Conservation (phyloP, 768 basidiomycete genomes). For the Cyclocybe aegerita region DNA sequence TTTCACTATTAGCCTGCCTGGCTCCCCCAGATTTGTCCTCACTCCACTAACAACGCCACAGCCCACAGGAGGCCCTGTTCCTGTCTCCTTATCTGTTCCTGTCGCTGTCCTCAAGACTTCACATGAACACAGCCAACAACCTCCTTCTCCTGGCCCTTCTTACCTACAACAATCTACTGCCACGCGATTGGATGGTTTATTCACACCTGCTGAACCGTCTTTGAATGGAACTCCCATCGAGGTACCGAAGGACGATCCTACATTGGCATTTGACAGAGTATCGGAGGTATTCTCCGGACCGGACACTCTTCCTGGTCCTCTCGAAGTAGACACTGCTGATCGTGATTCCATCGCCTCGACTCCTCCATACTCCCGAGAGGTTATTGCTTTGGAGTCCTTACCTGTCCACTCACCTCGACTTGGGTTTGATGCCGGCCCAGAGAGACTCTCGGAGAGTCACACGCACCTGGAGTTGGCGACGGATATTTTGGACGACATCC, state of each 20-base stretch:
- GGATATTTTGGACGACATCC: too few relatives aligned
- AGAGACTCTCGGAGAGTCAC: too few relatives aligned
- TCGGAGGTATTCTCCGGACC: constrained; percentile 1
- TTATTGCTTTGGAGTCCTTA: too few relatives aligned
- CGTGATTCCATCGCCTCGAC: too few relatives aligned
- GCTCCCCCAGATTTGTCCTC: constrained; percentile 17
- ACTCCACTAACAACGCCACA: constrained; percentile 22
- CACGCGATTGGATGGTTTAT: constrained; percentile 29
- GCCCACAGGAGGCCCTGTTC: constrained; percentile 11
- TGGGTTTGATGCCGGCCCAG: too few relatives aligned
- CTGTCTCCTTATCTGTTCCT: constrained; percentile 22
- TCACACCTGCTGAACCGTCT: constrained; percentile 30
- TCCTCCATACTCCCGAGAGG: too few relatives aligned
- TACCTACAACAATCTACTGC: neutral
- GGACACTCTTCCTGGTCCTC: neutral
- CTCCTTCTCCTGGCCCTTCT: neutral
- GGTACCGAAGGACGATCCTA: neutral
- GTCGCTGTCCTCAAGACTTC: constrained; percentile 20
- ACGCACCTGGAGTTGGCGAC: too few relatives aligned
- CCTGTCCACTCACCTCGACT: too few relatives aligned
- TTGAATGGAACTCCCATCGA: neutral
- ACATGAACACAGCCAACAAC: constrained; percentile 1
- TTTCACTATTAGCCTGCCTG: constrained; percentile 19
- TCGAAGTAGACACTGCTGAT: neutral
- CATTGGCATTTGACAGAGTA: neutral